These are phyloP conservation scores for Trypanosoma grayi DNA, from an alignment of 208 protist species.

Conservation along the genomic window DNA sequence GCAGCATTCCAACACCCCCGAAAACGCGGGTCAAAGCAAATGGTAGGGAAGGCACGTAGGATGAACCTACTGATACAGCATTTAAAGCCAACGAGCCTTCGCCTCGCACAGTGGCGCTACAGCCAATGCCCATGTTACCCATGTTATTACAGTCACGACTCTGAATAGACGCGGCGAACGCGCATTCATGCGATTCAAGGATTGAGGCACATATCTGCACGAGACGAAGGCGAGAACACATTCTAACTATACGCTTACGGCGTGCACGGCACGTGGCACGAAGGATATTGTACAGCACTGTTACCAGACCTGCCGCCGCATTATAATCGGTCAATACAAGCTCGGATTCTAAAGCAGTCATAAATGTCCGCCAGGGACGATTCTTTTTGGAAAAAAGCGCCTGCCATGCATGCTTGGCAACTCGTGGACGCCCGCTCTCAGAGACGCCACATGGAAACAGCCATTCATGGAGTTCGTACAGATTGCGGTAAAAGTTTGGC, in stretches of 20 bases:
- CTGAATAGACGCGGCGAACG: slow-evolving; percentile 6
- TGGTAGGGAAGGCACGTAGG: background rate
- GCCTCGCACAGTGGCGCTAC: background rate
- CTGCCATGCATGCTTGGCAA: slow-evolving; percentile 40
- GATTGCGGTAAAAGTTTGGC: slow-evolving; percentile 6
- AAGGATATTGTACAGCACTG: slow-evolving; percentile 73
- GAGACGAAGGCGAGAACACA: slow-evolving; percentile 51
- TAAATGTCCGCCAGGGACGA: slow-evolving; percentile 43
- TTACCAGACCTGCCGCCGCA: slow-evolving; percentile 41
- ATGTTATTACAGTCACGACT: background rate
- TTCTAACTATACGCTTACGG: slow-evolving; percentile 27
- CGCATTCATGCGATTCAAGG: slow-evolving; percentile 29
- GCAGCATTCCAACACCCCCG: slow-evolving; percentile 7
- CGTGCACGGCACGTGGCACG: slow-evolving; percentile 24
- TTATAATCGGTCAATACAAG: slow-evolving; percentile 32
- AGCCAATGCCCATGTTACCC: background rate
- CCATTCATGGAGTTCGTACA: slow-evolving; percentile 19
- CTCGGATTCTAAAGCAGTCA: slow-evolving; percentile 44
- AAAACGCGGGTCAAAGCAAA: slow-evolving; percentile 9
- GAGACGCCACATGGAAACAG: slow-evolving; percentile 7
- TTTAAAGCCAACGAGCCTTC: background rate
- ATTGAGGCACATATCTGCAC: slow-evolving; percentile 38
- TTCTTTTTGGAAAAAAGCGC: slow-evolving; percentile 54
- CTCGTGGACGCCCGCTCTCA: background rate
- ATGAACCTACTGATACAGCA: background rate